A percentile compares a stretch with the other conserved stretches of the same genome.
Conservation (phyloP, 2,329 filamentous ascomycete genomes). For the Penicillium hordei region DNA sequence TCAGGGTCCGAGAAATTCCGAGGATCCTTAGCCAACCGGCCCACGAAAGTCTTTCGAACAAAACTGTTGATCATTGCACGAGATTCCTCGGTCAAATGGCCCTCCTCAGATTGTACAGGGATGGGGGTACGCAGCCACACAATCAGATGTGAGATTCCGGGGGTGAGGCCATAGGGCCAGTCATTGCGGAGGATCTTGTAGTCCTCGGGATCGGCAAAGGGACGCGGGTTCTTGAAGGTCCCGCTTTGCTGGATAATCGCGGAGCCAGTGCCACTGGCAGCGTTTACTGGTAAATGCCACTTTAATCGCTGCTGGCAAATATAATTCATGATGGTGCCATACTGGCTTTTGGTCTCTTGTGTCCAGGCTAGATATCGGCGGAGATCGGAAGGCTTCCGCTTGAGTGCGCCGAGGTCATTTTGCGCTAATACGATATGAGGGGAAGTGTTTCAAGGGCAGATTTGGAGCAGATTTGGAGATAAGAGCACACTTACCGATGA, state of each 20-base stretch:
- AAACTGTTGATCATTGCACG: conserved; percentile 51
- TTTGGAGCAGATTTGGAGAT: conserved; percentile 6
- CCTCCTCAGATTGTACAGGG: conserved; percentile 45
- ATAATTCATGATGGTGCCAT: conserved; percentile 58
- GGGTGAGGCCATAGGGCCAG: conserved; percentile 61
- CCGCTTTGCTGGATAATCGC: conserved; percentile 29
- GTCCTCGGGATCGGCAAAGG: conserved; percentile 56
- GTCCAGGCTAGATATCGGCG: conserved; percentile 62
- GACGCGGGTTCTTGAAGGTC: conserved; percentile 47
- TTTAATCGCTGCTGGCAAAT: conserved; percentile 56
- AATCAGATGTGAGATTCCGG: conserved; percentile 56
- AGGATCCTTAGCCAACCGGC: conserved; percentile 40
- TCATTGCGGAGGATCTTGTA: conserved; percentile 61
- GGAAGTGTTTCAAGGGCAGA: conserved; percentile 4
- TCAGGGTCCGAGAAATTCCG: conserved; percentile 32
- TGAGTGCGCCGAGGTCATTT: conserved; percentile 57
- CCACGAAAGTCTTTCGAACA: conserved; percentile 52
- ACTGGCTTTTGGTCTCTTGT: conserved; percentile 52
- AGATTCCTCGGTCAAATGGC: conserved; percentile 54
- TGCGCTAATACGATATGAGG: conserved; percentile 34
- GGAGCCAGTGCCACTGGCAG: conserved; percentile 1
- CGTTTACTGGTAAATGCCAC: conserved; percentile 45
- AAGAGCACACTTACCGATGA: conserved; percentile 48
- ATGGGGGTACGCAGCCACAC: conserved; percentile 59
- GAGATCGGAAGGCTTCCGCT: conserved; percentile 60